A percentile compares a stretch with the other conserved stretches of the same genome.
Evolutionary conservation across 345 rosid species (phyloP).

Genomic region (Sisymbrium altissimum): DNA sequence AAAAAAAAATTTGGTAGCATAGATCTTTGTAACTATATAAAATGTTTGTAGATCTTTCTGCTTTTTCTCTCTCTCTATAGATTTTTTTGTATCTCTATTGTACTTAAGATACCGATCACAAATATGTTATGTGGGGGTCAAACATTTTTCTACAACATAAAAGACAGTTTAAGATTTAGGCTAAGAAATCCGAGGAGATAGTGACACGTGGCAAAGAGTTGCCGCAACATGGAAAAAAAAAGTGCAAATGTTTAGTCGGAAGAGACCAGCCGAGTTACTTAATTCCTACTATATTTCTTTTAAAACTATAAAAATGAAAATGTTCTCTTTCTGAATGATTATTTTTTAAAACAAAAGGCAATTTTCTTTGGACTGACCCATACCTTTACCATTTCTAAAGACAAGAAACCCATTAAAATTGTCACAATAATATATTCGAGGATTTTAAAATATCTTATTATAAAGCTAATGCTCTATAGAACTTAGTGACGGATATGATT

Average conservation of each 20-base stretch:
- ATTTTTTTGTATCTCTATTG: neutral
- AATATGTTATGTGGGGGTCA: neutral
- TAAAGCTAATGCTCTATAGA: constrained; percentile 25
- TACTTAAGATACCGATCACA: neutral
- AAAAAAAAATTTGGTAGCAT: no score
- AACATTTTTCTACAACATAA: neutral
- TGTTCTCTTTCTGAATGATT: constrained; percentile 1
- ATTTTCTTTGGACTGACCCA: constrained; percentile 1
- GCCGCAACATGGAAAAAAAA: neutral
- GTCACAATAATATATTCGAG: constrained; percentile 4
- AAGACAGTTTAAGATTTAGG: neutral
- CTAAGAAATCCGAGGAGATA: neutral
- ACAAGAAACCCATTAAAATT: neutral
- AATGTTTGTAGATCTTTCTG: neutral
- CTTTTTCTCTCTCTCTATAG: neutral
- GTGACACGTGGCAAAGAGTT: neutral
- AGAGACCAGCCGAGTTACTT: constrained; percentile 19
- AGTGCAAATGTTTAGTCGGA: constrained; percentile 10
- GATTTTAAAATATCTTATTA: neutral
- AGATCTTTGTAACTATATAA: neutral
- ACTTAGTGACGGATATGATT: constrained; percentile 30
- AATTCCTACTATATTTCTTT: neutral
- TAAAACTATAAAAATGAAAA: neutral
- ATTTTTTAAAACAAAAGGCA: constrained; percentile 4
- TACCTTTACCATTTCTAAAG: constrained; percentile 2